Conservation (phyloP, 768 basidiomycete species). For the Ramaria rubella region DNA sequence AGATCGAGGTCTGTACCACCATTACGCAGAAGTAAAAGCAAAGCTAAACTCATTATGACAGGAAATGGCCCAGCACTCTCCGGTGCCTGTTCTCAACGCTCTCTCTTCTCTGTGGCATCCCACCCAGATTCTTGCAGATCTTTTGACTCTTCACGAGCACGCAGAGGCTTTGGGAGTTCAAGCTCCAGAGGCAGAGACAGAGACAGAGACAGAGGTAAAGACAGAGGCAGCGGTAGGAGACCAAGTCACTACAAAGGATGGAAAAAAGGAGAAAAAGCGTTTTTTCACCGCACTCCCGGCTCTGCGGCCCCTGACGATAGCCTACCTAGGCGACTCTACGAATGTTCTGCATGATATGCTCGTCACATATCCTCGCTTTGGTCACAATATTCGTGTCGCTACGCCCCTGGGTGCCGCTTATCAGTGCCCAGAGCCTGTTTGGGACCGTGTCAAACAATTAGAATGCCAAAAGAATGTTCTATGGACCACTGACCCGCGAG, state of each 20-base stretch:
- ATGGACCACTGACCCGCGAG: slow-evolving; percentile 74
- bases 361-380: slow-evolving; percentile 87
- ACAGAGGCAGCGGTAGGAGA: not conserved
- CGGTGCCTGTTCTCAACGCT: slow-evolving; percentile 93
- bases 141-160: slow-evolving; percentile 83
- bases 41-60: slow-evolving; percentile 23
- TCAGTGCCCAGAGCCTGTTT: slow-evolving; percentile 64
- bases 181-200: not conserved
- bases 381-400: slow-evolving; percentile 80
- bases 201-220: not conserved
- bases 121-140: slow-evolving; percentile 89
- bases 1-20: slow-evolving; percentile 65
- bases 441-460: slow-evolving; percentile 73
- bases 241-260: slow-evolving; percentile 10
- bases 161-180: slow-evolving; percentile 42
- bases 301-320: slow-evolving; percentile 77
- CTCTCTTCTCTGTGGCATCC: slow-evolving; percentile 96
- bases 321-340: slow-evolving; percentile 91
- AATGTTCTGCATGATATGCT: slow-evolving; percentile 98
- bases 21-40: not conserved
- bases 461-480: slow-evolving; percentile 65
- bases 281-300: slow-evolving; percentile 31
- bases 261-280: slow-evolving; percentile 11
- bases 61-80: slow-evolving; percentile 87
- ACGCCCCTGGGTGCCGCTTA: slow-evolving; percentile 59